Conservation (phyloP, 176 grass and related monocot genomes). For the Oryza glaberrima region DNA sequence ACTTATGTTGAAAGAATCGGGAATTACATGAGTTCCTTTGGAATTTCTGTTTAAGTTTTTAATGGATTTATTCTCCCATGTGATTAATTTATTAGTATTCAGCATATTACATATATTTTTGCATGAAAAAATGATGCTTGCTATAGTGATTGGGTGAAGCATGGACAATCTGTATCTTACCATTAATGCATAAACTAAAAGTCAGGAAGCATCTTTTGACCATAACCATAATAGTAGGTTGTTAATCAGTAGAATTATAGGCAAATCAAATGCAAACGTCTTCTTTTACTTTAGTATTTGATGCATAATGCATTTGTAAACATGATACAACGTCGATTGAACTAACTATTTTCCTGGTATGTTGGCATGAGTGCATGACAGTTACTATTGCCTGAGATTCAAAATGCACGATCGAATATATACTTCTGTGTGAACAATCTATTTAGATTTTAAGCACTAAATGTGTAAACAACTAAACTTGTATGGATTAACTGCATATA, state of each 20-base stretch:
- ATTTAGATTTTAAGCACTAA: not conserved
- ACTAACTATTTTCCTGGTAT: not conserved
- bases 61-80: not conserved
- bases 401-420: not conserved
- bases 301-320: not conserved
- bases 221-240: not conserved
- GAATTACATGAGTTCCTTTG: constrained; percentile 52
- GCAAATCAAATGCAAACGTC: not conserved
- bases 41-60: constrained; percentile 29
- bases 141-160: not conserved
- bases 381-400: not conserved
- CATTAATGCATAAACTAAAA: not conserved
- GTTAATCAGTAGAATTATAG: not conserved
- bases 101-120: not conserved
- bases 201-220: not conserved
- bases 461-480: not conserved
- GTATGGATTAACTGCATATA: not conserved
- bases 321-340: not conserved
- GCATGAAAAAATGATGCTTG: not conserved
- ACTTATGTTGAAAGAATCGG: constrained; percentile 48
- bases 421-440: not conserved
- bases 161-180: not conserved
- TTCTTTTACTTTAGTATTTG: not conserved
- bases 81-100: constrained; percentile 9
- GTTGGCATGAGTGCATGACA: not conserved